These are phyloP conservation scores for Geranium brycei DNA, from an alignment of 345 rosid species.

Conservation along the genomic window DNA sequence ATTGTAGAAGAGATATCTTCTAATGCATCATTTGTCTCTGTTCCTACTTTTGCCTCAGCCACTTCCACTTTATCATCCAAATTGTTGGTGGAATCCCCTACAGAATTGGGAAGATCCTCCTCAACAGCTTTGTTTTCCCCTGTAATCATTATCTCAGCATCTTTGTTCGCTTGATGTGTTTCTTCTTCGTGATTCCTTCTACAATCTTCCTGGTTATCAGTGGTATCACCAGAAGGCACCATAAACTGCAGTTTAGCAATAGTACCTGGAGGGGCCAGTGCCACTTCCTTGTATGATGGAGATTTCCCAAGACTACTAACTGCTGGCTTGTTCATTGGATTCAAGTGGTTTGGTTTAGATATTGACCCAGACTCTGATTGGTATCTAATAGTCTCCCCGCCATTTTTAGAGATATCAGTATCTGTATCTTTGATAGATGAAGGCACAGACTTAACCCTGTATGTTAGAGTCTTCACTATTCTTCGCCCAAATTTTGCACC, in stretches of 20 bases:
- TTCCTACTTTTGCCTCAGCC: conserved; percentile 28
- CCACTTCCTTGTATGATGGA: conserved; percentile 96
- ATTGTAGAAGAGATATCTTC: conserved; percentile 23
- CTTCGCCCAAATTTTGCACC: conserved; percentile 71
- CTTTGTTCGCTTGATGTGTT: conserved; percentile 24
- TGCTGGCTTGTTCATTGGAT: conserved; percentile 28
- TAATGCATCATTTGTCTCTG: conserved; percentile 22
- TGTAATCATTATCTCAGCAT: conserved; percentile 16
- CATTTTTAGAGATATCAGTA: conserved; percentile 27
- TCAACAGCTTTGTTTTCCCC: conserved; percentile 19
- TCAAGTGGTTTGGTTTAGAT: conserved; percentile 26
- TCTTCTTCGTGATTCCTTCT: conserved; percentile 23
- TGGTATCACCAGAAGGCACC: conserved; percentile 31
- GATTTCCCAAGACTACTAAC: conserved; percentile 64
- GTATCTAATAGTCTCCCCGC: conserved; percentile 26
- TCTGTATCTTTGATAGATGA: conserved; percentile 31
- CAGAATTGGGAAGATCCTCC: conserved; percentile 26
- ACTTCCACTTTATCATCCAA: conserved; percentile 18
- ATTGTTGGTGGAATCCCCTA: conserved; percentile 7
- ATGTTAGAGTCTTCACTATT: conserved; percentile 61
- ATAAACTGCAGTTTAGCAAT: conserved; percentile 57
- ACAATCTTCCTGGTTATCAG: conserved; percentile 28
- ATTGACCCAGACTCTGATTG: conserved; percentile 26
- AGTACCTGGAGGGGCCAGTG: conserved; percentile 89
- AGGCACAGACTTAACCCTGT: conserved; percentile 65